Evolutionary conservation across 305 asterid genomes (phyloP).

Genomic region (Fraxinus platypoda): DNA sequence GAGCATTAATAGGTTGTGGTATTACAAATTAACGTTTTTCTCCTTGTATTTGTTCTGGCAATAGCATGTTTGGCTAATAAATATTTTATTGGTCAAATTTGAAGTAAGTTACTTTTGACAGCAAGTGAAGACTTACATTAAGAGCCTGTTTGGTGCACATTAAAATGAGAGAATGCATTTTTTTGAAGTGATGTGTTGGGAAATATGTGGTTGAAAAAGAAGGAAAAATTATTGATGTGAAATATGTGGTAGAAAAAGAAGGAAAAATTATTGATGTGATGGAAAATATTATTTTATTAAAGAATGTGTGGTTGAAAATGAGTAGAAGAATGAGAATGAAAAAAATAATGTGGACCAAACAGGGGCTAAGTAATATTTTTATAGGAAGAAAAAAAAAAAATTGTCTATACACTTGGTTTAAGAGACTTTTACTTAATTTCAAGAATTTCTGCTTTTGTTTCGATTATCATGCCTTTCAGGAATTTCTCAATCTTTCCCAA

Average conservation of each 20-base stretch:
- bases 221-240: too few species aligned
- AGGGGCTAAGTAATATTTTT: background rate
- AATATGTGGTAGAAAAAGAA: too few species aligned
- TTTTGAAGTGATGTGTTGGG: too few species aligned
- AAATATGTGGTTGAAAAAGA: too few species aligned
- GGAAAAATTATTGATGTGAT: too few species aligned
- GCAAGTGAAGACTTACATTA: background rate
- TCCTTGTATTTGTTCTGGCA: background rate
- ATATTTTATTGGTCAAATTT: background rate
- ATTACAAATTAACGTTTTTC: background rate
- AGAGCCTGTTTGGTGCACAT: too few species aligned
- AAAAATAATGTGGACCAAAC: too few species aligned
- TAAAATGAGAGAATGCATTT: too few species aligned
- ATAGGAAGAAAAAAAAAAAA: background rate
- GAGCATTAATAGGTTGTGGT: background rate
- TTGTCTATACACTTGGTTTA: background rate
- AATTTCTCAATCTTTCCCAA: slow-evolving; percentile 44
- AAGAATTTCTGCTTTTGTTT: slow-evolving; percentile 27
- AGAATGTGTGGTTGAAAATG: too few species aligned
- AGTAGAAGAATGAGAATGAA: too few species aligned
- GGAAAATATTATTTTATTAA: too few species aligned
- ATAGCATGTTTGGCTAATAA: background rate
- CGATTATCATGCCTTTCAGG: slow-evolving; percentile 25
- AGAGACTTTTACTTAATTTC: background rate
- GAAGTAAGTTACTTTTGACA: background rate